Conservation (phyloP, 257 asterid genomes). For the Nicotiana sylvestris region DNA sequence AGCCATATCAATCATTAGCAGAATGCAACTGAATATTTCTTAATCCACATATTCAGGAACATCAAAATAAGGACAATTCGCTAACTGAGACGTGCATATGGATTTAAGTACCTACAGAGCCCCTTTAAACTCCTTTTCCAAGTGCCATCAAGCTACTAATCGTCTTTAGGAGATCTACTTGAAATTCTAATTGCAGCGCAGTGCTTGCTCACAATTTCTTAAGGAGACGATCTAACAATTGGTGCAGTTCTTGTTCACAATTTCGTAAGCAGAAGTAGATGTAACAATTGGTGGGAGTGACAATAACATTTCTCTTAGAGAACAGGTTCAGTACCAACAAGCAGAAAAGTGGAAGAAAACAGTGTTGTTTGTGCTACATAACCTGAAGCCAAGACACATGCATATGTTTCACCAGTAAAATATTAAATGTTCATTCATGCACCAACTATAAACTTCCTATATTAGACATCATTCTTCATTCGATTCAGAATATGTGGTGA, state of each 20-base stretch:
- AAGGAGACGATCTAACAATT: no score
- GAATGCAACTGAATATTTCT: background rate
- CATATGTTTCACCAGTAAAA: background rate
- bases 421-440: background rate
- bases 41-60: slow-evolving; percentile 5
- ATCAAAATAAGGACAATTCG: background rate
- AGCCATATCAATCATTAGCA: background rate
- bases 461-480: background rate
- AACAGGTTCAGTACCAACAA: background rate
- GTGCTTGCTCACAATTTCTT: slow-evolving; percentile 3
- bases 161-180: slow-evolving; percentile 8
- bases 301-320: background rate
- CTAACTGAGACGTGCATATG: background rate
- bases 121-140: background rate
- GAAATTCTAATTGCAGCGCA: background rate
- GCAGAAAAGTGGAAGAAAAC: background rate
- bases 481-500: background rate
- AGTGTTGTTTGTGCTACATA: background rate
- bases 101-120: background rate
- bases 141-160: background rate
- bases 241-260: no score
- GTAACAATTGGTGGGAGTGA: background rate
- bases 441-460: background rate
- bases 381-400: background rate
- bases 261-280: background rate